Percentiles rank a stretch among this genome's conserved stretches.
These are phyloP conservation scores for Geranium brycei DNA, from an alignment of 345 rosid species.

Conservation along the genomic window DNA sequence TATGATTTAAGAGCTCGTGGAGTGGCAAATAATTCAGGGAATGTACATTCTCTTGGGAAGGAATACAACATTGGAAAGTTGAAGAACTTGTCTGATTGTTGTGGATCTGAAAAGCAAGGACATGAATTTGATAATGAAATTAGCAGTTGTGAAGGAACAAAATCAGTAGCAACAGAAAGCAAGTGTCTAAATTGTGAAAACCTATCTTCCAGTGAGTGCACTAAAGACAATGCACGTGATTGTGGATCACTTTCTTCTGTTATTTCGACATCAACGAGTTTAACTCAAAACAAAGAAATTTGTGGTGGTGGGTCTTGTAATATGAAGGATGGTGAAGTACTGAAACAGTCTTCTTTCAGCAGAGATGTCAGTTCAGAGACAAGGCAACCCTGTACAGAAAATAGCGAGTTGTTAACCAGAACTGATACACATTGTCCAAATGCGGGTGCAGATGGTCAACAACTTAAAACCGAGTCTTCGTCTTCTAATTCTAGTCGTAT, in stretches of 20 bases:
- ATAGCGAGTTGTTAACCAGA: background rate
- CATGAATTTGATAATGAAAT: conserved; percentile 8
- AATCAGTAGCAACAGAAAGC: conserved; percentile 6
- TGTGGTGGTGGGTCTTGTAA: conserved; percentile 1
- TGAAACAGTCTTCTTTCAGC: background rate
- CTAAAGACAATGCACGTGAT: conserved; percentile 7
- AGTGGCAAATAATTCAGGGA: conserved; percentile 1
- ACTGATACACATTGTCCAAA: background rate
- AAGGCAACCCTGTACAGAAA: conserved; percentile 7
- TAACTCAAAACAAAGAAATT: conserved; percentile 4
- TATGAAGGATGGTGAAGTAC: too few relatives aligned
- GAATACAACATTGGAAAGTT: background rate
- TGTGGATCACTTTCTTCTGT: conserved; percentile 6
- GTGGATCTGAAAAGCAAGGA: conserved; percentile 6
- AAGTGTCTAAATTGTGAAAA: conserved; percentile 1
- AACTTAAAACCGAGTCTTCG: conserved; percentile 12
- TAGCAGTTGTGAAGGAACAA: conserved; percentile 11
- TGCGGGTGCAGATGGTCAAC: conserved; percentile 4
- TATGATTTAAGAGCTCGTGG: conserved; percentile 4
- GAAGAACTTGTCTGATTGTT: conserved; percentile 3
- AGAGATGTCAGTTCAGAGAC: conserved; percentile 12
- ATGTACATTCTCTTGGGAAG: background rate
- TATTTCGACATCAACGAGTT: conserved; percentile 9
- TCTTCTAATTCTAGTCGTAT: conserved; percentile 11
- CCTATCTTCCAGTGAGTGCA: conserved; percentile 1